Evolutionary conservation across 768 basidiomycete species (phyloP).

Genomic region (Suillus subluteus): DNA sequence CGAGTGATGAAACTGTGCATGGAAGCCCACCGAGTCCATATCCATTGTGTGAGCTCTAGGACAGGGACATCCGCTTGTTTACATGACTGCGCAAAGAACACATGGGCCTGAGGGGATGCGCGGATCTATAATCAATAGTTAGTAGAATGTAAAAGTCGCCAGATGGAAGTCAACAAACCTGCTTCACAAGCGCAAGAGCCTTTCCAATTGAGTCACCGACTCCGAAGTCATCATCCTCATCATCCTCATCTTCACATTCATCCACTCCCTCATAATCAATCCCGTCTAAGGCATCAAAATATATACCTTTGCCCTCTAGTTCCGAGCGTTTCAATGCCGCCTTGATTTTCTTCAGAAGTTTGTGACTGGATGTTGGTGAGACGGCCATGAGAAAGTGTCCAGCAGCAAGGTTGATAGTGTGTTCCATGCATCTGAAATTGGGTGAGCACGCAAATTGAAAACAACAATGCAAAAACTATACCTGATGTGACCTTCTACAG

Average conservation of each 20-base stretch:
- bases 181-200: constrained; percentile 1
- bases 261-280: too few species aligned
- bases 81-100: background rate
- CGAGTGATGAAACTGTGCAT: background rate
- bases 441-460: too few species aligned
- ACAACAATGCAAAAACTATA: too few species aligned
- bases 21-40: background rate
- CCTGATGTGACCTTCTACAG: background rate
- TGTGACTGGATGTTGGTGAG: constrained; percentile 17
- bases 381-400: constrained; percentile 31
- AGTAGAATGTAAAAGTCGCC: background rate
- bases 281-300: background rate
- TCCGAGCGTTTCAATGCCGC: background rate
- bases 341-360: constrained; percentile 5
- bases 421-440: constrained; percentile 37
- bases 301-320: background rate
- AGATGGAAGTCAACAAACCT: background rate
- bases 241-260: background rate
- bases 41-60: background rate
- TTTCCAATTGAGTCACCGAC: constrained; percentile 15
- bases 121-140: background rate
- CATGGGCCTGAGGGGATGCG: background rate
- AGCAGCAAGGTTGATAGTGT: constrained; percentile 32
- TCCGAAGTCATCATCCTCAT: constrained; percentile 7
- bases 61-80: background rate